Conservation (phyloP, 352 stramenopile genomes). For the Pythium brassicae region DNA sequence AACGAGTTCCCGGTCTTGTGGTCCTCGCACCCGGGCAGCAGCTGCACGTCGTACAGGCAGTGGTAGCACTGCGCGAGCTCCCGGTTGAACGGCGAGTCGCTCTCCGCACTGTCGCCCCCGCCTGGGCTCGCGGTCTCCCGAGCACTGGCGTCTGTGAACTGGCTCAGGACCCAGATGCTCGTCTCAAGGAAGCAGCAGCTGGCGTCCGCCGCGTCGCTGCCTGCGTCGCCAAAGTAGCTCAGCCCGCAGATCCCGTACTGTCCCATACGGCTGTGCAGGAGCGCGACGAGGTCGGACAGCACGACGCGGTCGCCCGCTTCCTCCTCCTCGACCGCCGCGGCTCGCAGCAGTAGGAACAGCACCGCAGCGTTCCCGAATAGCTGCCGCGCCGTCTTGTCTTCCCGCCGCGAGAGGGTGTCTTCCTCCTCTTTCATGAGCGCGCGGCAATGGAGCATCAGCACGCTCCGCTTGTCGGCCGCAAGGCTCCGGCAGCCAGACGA, state of each 20-base stretch:
- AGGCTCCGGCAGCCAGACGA: constrained; percentile 1
- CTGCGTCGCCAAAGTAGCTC: constrained; percentile 20
- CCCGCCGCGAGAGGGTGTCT: constrained; percentile 30
- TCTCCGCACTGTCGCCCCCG: not conserved
- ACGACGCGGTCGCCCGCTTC: constrained; percentile 1
- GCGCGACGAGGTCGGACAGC: constrained; percentile 19
- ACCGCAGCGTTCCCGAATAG: constrained; percentile 51
- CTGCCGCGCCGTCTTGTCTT: constrained; percentile 35
- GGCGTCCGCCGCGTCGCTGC: constrained; percentile 1
- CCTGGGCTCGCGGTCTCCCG: constrained; percentile 9
- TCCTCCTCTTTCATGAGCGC: constrained; percentile 73
- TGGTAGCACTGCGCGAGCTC: constrained; percentile 63
- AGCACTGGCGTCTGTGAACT: constrained; percentile 15
- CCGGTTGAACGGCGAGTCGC: constrained; percentile 35
- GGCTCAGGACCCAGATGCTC: constrained; percentile 28
- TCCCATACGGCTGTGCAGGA: constrained; percentile 41
- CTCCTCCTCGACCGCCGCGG: not conserved
- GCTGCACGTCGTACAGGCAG: constrained; percentile 71
- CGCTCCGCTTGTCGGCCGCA: constrained; percentile 18
- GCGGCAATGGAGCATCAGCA: constrained; percentile 43
- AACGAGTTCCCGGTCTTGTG: constrained; percentile 50
- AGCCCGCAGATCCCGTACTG: constrained; percentile 41
- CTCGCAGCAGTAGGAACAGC: constrained; percentile 36
- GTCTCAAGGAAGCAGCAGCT: constrained; percentile 45
- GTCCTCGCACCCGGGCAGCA: constrained; percentile 49